These are phyloP conservation scores for Herpetomonas tarakana DNA, from an alignment of 208 protist species.

Conservation along the genomic window DNA sequence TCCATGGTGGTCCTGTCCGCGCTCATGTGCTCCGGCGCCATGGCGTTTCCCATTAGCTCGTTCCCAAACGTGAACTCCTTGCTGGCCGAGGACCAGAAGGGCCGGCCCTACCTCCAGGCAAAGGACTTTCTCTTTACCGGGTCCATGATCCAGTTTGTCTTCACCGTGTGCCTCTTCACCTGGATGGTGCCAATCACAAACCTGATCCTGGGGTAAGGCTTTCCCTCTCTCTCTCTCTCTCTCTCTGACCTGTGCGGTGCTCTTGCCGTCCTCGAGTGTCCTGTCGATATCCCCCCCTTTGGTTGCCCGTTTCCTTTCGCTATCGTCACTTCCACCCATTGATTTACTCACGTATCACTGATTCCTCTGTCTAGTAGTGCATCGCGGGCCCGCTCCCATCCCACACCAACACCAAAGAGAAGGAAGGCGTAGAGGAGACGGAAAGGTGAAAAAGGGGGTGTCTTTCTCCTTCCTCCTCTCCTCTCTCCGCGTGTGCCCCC, in stretches of 20 bases:
- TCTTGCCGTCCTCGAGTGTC: too few species aligned
- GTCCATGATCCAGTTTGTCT: conserved; percentile 64
- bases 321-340: too few species aligned
- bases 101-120: conserved; percentile 80
- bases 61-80: conserved; percentile 95
- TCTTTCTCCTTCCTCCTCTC: conserved; percentile 1
- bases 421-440: neutral
- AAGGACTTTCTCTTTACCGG: conserved; percentile 89
- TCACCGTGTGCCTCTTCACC: conserved; percentile 59
- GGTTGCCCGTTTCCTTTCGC: too few species aligned
- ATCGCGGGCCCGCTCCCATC: too few species aligned
- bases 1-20: conserved; percentile 82
- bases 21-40: conserved; percentile 89
- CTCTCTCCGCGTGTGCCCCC: too few species aligned
- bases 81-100: conserved; percentile 82
- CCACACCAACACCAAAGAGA: neutral
- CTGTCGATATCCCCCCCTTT: too few species aligned
- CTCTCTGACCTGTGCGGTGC: too few species aligned
- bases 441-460: too few species aligned
- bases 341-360: too few species aligned
- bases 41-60: conserved; percentile 93
- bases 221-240: neutral
- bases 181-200: conserved; percentile 88
- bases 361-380: too few species aligned
- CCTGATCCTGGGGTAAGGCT: conserved; percentile 33